Conservation (phyloP, 345 rosid genomes). For the Acer saccharum region DNA sequence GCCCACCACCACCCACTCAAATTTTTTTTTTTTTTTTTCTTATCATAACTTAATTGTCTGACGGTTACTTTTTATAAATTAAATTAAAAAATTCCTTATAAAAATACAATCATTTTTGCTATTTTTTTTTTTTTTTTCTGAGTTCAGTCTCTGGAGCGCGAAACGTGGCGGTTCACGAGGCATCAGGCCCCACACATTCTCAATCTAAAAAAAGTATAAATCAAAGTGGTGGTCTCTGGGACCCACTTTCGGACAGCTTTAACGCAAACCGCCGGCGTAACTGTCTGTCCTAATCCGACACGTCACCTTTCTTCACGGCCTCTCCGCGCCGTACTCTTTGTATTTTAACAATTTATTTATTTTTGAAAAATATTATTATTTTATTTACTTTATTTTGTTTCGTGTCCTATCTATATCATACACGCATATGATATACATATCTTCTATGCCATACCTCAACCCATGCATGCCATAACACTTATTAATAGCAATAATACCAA, state of each 20-base stretch:
- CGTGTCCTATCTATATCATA: not conserved
- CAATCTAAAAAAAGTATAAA: not conserved
- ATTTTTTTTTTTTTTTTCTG: not conserved
- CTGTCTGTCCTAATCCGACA: constrained; percentile 39
- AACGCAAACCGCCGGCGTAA: constrained; percentile 33
- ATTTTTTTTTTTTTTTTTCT: not conserved
- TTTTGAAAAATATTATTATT: not conserved
- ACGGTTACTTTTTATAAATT: constrained; percentile 17
- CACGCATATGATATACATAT: not conserved
- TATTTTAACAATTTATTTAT: not conserved
- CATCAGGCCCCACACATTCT: not conserved
- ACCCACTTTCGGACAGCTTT: constrained; percentile 22
- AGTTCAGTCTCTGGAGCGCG: not conserved
- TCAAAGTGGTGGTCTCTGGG: constrained; percentile 12
- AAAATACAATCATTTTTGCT: not conserved
- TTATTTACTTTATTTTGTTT: not conserved
- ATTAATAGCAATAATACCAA: no score
- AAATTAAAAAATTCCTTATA: not conserved
- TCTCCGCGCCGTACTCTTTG: constrained; percentile 24
- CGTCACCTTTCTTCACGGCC: constrained; percentile 28
- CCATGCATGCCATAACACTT: not conserved
- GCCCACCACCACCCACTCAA: not conserved
- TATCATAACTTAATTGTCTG: not conserved
- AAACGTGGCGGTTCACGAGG: constrained; percentile 34
- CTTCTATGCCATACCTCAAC: not conserved